Evolutionary conservation across 23 red algal genomes (phyloP).

Genomic region (Chondrus crispus): DNA sequence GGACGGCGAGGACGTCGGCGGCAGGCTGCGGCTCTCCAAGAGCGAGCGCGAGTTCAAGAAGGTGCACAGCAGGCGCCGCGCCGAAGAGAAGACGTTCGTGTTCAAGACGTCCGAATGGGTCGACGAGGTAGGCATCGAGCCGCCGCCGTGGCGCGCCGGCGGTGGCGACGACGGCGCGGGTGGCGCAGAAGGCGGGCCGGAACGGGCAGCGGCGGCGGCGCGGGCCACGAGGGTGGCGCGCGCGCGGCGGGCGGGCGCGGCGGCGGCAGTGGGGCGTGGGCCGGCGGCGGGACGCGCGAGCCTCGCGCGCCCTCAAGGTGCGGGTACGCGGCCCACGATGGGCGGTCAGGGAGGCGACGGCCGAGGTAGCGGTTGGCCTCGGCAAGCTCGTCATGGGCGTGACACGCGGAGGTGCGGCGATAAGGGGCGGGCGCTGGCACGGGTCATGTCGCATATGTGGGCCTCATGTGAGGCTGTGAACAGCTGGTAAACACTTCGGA

Average conservation of each 20-base stretch:
- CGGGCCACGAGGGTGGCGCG: background rate
- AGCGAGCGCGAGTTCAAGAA: background rate
- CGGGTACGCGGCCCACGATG: too few relatives aligned
- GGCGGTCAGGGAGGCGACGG: too few relatives aligned
- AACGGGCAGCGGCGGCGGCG: background rate
- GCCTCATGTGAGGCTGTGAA: too few relatives aligned
- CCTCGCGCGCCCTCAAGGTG: too few relatives aligned
- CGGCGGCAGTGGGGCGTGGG: background rate
- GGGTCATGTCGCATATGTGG: too few relatives aligned
- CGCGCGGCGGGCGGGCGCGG: background rate
- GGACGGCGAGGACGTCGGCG: background rate
- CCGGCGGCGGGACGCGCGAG: background rate
- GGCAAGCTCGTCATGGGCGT: too few relatives aligned
- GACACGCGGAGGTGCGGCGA: too few relatives aligned
- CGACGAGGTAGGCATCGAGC: conserved; percentile 65
- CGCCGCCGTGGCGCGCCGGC: conserved; percentile 60
- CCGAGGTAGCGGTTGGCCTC: too few relatives aligned
- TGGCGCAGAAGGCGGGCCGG: background rate
- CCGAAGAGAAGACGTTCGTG: conserved; percentile 13
- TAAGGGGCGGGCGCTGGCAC: too few relatives aligned
- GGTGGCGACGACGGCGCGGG: background rate
- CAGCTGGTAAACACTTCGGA: too few relatives aligned
- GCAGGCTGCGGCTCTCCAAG: conserved; percentile 10
- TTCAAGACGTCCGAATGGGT: conserved; percentile 53
- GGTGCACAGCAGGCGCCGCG: background rate